Percentiles rank a stretch among this genome's conserved stretches.
Conservation (phyloP, 2,329 filamentous ascomycete genomes). For the Colletotrichum eremochloae region DNA sequence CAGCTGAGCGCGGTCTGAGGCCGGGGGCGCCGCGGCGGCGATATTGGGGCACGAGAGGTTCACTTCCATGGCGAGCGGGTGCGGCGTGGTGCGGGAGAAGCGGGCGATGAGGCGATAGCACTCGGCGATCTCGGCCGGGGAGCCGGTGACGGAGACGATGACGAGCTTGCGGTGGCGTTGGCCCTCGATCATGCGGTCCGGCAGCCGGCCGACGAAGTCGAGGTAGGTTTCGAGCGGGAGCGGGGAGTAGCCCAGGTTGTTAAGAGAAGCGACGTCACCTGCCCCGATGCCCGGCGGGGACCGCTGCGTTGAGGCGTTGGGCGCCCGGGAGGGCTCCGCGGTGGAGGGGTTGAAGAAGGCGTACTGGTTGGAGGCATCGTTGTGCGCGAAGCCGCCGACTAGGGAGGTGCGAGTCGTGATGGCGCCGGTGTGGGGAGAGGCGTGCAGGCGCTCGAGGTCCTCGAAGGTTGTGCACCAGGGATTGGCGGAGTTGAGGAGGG, state of each 20-base stretch:
- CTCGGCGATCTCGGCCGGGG: conserved; percentile 65
- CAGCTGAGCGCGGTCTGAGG: conserved; percentile 70
- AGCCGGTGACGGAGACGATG: conserved; percentile 79
- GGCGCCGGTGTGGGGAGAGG: conserved; percentile 74
- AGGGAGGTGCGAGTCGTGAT: conserved; percentile 81
- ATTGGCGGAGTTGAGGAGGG: conserved; percentile 80
- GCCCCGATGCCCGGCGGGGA: conserved; percentile 35
- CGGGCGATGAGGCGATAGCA: conserved; percentile 67
- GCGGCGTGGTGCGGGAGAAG: conserved; percentile 53
- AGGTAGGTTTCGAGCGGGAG: conserved; percentile 71
- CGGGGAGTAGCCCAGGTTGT: conserved; percentile 82
- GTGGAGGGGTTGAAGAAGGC: conserved; percentile 70
- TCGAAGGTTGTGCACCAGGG: conserved; percentile 79
- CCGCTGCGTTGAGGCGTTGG: conserved; percentile 45
- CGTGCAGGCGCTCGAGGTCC: conserved; percentile 73
- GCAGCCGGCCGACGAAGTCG: conserved; percentile 64
- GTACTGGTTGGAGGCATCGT: conserved; percentile 72
- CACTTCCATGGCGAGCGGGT: conserved; percentile 77
- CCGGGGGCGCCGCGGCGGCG: conserved; percentile 74
- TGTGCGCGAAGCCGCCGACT: conserved; percentile 73
- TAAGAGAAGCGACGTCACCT: conserved; percentile 64
- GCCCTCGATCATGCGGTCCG: conserved; percentile 42
- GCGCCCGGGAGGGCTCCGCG: conserved; percentile 42
- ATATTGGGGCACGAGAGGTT: conserved; percentile 88
- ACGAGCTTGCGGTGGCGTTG: conserved; percentile 65